Conservation (phyloP, 108 stramenopile genomes). For the Aureococcus anophagefferens region DNA sequence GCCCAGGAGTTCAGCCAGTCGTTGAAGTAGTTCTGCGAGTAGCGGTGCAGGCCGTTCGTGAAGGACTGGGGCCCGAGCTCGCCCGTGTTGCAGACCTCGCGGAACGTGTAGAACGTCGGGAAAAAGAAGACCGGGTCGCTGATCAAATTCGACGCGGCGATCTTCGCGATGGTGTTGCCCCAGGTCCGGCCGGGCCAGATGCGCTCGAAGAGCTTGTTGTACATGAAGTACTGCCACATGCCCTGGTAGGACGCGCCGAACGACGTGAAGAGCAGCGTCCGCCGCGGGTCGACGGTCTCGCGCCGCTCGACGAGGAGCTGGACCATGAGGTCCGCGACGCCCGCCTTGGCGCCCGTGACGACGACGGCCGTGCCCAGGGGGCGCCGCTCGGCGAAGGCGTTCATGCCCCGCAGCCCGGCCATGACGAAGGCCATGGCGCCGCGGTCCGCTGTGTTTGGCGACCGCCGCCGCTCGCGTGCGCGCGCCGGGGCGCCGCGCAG, state of each 20-base stretch:
- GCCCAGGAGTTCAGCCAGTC: constrained; percentile 37
- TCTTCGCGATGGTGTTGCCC: constrained; percentile 15
- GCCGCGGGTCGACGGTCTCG: constrained; percentile 1
- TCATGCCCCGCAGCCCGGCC: too few relatives aligned
- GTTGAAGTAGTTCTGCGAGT: constrained; percentile 24
- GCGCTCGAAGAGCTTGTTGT: constrained; percentile 28
- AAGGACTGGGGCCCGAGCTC: not conserved
- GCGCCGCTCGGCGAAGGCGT: too few relatives aligned
- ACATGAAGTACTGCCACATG: constrained; percentile 26
- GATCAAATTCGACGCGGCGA: constrained; percentile 28
- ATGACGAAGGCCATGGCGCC: too few relatives aligned
- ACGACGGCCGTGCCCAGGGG: constrained; percentile 3
- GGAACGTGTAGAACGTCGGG: constrained; percentile 34
- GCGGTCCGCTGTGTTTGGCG: too few relatives aligned
- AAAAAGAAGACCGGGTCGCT: constrained; percentile 30
- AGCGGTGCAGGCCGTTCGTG: constrained; percentile 11
- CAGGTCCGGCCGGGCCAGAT: constrained; percentile 24
- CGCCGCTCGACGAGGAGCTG: constrained; percentile 1
- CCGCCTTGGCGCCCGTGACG: not conserved
- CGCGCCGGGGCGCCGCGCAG: too few relatives aligned
- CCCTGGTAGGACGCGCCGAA: constrained; percentile 36
- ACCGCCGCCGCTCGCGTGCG: too few relatives aligned
- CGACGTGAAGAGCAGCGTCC: constrained; percentile 14
- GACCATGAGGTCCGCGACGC: constrained; percentile 2
- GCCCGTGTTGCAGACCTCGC: not conserved